Evolutionary conservation across 2,329 filamentous ascomycete genomes (phyloP).

Genomic region (Aspergillus awamori): DNA sequence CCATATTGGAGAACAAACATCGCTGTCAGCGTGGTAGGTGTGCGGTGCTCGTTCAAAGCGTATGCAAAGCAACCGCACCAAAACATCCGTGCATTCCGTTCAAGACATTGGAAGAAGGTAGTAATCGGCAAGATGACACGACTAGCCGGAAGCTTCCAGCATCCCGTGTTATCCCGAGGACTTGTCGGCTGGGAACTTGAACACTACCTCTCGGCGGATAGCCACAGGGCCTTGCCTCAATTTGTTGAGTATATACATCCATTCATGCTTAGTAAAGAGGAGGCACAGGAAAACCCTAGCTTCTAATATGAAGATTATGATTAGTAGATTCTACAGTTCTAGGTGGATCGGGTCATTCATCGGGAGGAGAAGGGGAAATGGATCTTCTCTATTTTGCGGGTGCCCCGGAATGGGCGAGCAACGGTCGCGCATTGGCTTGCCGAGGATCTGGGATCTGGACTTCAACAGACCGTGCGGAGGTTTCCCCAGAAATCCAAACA

Average conservation of each 20-base stretch:
- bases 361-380: not conserved
- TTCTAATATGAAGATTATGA: not conserved
- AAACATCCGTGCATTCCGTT: constrained; percentile 5
- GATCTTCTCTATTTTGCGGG: not conserved
- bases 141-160: not conserved
- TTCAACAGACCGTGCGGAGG: constrained; percentile 2
- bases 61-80: not conserved
- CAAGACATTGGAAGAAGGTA: not conserved
- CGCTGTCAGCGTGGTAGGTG: not conserved
- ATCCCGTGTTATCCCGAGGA: not conserved
- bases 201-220: not conserved
- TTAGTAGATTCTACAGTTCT: not conserved
- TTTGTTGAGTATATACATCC: too few relatives aligned
- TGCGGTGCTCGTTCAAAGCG: not conserved
- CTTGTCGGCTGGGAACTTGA: not conserved
- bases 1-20: not conserved
- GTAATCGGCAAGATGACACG: not conserved
- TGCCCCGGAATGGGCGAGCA: not conserved
- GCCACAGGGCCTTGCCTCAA: not conserved
- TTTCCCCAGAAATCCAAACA: not conserved
- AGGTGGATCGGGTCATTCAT: not conserved
- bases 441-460: constrained; percentile 2
- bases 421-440: constrained; percentile 4
- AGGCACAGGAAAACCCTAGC: too few relatives aligned
- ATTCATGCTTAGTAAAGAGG: too few relatives aligned